phyloP scores from a whole-genome alignment of 192 early-diverging fungal genomes.

The Rhizophlyctis rosea region DNA sequence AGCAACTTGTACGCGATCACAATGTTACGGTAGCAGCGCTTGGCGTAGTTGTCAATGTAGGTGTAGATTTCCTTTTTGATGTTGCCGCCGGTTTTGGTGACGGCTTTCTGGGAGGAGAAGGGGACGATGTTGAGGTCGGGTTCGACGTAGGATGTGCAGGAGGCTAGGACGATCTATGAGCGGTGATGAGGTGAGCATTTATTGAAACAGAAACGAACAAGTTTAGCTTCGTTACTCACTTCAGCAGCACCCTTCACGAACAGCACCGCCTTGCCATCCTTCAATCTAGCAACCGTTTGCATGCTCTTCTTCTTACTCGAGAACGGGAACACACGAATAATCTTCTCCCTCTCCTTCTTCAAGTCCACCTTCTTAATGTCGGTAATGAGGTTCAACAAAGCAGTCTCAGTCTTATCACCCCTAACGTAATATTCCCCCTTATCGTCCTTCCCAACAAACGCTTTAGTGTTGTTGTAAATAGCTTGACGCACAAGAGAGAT shows the following conservation, averaged over 20 bases:
- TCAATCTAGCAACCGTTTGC: constrained; percentile 60
- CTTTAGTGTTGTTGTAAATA: constrained; percentile 70
- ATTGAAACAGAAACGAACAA: too few species aligned
- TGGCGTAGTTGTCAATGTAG: constrained; percentile 74
- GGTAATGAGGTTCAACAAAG: constrained; percentile 75
- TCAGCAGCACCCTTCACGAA: constrained; percentile 96
- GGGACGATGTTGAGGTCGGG: too few species aligned
- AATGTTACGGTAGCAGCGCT: constrained; percentile 86
- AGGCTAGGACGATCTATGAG: constrained; percentile 73
- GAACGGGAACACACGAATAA: constrained; percentile 84
- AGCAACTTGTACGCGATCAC: constrained; percentile 64
- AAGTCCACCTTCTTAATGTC: too few species aligned
- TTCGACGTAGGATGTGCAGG: constrained; percentile 44
- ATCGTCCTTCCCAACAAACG: constrained; percentile 47
- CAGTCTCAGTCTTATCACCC: constrained; percentile 95
- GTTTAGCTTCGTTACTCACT: too few species aligned
- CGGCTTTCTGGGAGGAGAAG: too few species aligned
- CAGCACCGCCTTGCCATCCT: constrained; percentile 29
- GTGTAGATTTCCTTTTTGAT: constrained; percentile 40
- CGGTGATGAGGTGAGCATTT: too few species aligned
- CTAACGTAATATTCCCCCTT: constrained; percentile 44
- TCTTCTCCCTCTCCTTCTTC: constrained; percentile 60
- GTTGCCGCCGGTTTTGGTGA: constrained; percentile 11
- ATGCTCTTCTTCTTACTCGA: constrained; percentile 90
- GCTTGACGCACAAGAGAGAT: constrained; percentile 62